Conservation (phyloP, 1,284 basidiomycete genomes). For the Apiotrichum sp. region DNA sequence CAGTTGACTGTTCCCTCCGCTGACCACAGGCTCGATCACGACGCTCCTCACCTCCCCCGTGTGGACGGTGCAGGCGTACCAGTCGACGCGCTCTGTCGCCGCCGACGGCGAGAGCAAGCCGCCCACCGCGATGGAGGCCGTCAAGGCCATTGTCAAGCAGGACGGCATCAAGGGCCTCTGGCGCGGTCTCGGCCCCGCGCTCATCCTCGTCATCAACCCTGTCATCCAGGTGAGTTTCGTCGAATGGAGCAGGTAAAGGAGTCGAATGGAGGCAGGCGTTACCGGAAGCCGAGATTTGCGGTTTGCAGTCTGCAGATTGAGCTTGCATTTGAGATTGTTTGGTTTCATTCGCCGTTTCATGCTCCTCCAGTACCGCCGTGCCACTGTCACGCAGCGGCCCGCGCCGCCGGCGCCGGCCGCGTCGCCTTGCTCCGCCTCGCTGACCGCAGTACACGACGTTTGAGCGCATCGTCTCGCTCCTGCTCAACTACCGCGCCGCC, state of each 20-base stretch:
- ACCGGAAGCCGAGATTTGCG: too few relatives aligned
- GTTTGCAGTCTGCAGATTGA: too few relatives aligned
- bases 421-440: neutral
- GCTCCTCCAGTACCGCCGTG: too few relatives aligned
- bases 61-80: constrained; percentile 92
- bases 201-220: constrained; percentile 91
- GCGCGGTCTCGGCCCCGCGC: constrained; percentile 91
- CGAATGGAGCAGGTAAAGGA: neutral
- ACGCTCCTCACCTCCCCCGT: constrained; percentile 89
- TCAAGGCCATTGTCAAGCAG: constrained; percentile 65
- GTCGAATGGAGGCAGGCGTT: too few relatives aligned
- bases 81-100: constrained; percentile 57
- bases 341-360: too few relatives aligned
- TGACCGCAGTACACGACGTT: constrained; percentile 63
- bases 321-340: too few relatives aligned
- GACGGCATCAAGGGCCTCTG: constrained; percentile 80
- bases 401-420: too few relatives aligned
- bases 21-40: constrained; percentile 69
- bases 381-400: too few relatives aligned
- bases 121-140: constrained; percentile 63
- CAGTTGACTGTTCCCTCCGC: neutral
- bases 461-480: constrained; percentile 58
- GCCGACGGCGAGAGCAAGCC: constrained; percentile 42
- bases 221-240: constrained; percentile 58
- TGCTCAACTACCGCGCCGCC: constrained; percentile 29